A percentile compares a stretch with the other conserved stretches of the same genome.
Conservation (phyloP, 495 filamentous ascomycete species). For the Aeminium ludgeri region DNA sequence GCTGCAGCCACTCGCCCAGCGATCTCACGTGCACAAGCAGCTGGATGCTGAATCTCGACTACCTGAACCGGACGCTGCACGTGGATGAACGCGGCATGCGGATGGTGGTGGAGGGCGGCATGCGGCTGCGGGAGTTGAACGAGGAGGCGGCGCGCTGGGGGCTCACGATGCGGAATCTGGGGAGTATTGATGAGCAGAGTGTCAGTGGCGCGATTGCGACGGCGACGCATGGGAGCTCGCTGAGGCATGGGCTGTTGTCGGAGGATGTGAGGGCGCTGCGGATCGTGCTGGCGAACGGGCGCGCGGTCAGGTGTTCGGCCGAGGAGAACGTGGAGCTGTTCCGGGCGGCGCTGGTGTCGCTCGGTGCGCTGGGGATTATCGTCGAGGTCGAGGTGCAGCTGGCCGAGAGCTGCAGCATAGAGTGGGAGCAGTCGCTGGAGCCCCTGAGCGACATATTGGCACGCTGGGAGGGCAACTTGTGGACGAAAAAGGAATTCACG, state of each 20-base stretch:
- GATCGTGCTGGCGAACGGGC: slow-evolving; percentile 71
- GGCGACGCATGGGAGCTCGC: slow-evolving; percentile 78
- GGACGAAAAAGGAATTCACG: slow-evolving; percentile 74
- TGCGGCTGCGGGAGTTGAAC: slow-evolving; percentile 56
- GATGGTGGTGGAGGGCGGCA: slow-evolving; percentile 70
- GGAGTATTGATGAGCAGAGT: slow-evolving; percentile 87
- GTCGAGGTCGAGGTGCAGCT: slow-evolving; percentile 75
- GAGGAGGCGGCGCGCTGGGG: slow-evolving; percentile 51
- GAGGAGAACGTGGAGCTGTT: slow-evolving; percentile 62
- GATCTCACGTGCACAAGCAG: slow-evolving; percentile 84
- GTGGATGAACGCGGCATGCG: slow-evolving; percentile 45
- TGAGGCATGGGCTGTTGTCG: slow-evolving; percentile 68
- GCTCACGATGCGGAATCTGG: slow-evolving; percentile 71
- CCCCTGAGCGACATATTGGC: slow-evolving; percentile 46
- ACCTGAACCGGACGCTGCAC: slow-evolving; percentile 52
- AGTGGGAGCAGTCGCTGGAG: slow-evolving; percentile 70
- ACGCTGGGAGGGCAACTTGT: slow-evolving; percentile 58
- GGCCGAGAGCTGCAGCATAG: slow-evolving; percentile 56
- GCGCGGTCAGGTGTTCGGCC: slow-evolving; percentile 53
- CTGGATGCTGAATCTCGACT: slow-evolving; percentile 89
- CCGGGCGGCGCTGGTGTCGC: slow-evolving; percentile 67
- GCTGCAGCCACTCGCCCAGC: slow-evolving; percentile 80
- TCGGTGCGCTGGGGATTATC: slow-evolving; percentile 82
- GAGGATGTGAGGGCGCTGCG: slow-evolving; percentile 54
- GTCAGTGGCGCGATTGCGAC: slow-evolving; percentile 87